Base-by-base conservation (phyloP, 441 rosid species). In the Erodium texanum region DNA sequence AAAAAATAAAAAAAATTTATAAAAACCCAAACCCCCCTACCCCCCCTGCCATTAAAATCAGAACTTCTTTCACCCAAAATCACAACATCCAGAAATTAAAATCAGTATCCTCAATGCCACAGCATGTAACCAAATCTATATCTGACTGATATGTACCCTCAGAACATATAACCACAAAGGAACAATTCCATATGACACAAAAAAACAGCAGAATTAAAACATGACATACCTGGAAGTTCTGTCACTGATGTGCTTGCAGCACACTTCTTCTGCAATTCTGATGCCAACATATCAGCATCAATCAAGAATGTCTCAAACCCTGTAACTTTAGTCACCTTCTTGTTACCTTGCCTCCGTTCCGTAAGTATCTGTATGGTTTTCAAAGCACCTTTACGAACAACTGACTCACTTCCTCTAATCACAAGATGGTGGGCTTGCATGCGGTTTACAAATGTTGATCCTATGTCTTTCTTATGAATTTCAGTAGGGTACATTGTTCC, bases 261-360 rank as follows among this genome's bases (percentile, higher is more conserved):
- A 78, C 84, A 86, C 80, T 93, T 93, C 80, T 93, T 93, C 87
- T 93, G 98, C 82, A 93, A 78, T 76, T 93, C 98, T 27, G 97
- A 89, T 38, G 95, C 98, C 76, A 91, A 74, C 62, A 88, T 77
- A 73, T 93, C 98, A 67, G 96, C 89, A 41, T 87, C 93, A 23
- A 93, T 72, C 78, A 91, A 82, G 79, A 93, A 88, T 41, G 86
- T 79, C 81, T 89, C 94, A 65, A 91, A 34, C 69, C 99, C 97
- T 2, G 90, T 81, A 3, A 91, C 82, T 72, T 85, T 91, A 3
- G 97, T 93, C 56, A 89, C 90, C 76, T 91, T 93, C 66, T 93
- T 93, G 81, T 89, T 91, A 54, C 98, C 98, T 71, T 89, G 96
- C 71, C 96, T 86, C 77, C 98, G 76, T 76, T 91, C 97, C 0